Conservation (phyloP, 140 eudicot species). For the Ambrosia hybrid region DNA sequence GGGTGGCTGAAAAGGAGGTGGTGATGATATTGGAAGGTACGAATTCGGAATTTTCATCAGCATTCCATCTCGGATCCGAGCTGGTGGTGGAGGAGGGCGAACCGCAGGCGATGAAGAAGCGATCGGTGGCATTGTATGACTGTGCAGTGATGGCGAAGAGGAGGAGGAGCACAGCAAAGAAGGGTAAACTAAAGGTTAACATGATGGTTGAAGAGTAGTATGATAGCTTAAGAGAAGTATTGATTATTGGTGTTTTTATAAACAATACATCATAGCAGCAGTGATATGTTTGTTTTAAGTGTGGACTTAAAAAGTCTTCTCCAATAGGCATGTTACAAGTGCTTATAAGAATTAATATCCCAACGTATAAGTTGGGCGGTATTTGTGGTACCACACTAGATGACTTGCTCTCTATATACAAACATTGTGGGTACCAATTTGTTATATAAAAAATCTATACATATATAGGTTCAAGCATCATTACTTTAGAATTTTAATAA, state of each 20-base stretch:
- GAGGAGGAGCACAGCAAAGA: conserved; percentile 8
- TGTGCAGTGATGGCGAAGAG: conserved; percentile 1
- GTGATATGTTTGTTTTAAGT: too few relatives aligned
- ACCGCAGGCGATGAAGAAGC: conserved; percentile 54
- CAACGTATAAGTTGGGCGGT: background rate
- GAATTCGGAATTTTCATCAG: conserved; percentile 22
- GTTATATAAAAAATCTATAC: too few relatives aligned
- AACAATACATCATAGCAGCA: too few relatives aligned
- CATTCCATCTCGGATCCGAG: conserved; percentile 28
- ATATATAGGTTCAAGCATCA: too few relatives aligned
- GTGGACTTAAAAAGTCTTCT: conserved; percentile 3
- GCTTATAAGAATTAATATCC: background rate
- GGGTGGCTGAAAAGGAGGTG: too few relatives aligned
- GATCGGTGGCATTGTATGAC: conserved; percentile 45
- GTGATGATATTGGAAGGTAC: too few relatives aligned
- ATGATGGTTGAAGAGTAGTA: background rate
- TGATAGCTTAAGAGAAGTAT: conserved; percentile 1
- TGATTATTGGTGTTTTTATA: background rate
- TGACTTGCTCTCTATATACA: too few relatives aligned
- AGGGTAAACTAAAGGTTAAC: too few relatives aligned
- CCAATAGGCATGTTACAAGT: background rate
- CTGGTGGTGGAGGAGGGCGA: conserved; percentile 21
- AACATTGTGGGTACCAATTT: too few relatives aligned
- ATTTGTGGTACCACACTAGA: background rate
- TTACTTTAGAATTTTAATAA: too few relatives aligned